phyloP scores from a whole-genome alignment of 169 alveolate genomes.

The Sarcocystis neurona region DNA sequence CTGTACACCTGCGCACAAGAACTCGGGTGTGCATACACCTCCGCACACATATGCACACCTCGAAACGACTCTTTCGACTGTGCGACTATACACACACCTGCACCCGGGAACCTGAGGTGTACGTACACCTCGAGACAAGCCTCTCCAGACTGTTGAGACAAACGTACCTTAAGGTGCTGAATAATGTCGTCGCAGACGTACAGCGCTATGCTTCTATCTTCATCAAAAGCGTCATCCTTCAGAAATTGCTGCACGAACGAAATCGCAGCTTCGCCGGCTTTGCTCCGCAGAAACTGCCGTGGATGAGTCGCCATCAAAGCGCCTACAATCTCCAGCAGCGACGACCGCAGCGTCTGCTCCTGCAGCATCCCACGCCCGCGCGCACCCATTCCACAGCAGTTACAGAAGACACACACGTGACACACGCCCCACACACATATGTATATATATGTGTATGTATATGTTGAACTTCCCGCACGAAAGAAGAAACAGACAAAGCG shows the following conservation, averaged over 20 bases:
- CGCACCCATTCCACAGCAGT: conserved; percentile 3
- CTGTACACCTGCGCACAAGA: too few relatives aligned
- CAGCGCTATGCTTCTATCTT: conserved; percentile 79
- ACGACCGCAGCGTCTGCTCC: conserved; percentile 79
- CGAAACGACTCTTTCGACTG: too few relatives aligned
- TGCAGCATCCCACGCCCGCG: background rate
- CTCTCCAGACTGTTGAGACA: too few relatives aligned
- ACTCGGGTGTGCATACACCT: too few relatives aligned
- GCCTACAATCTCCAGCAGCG: conserved; percentile 78
- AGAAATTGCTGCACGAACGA: conserved; percentile 69
- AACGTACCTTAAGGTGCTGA: conserved; percentile 69
- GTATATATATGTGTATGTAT: too few relatives aligned
- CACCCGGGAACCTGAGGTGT: too few relatives aligned
- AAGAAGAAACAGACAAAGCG: too few relatives aligned
- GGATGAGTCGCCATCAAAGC: conserved; percentile 80
- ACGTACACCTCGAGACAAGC: too few relatives aligned
- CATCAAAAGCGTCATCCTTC: conserved; percentile 67
- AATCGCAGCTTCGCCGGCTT: conserved; percentile 74
- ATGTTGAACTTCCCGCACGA: too few relatives aligned
- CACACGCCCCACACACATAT: background rate
- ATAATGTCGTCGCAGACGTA: conserved; percentile 83
- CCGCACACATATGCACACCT: too few relatives aligned
- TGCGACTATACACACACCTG: background rate
- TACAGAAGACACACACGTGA: background rate
- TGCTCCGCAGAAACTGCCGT: conserved; percentile 74